Conservation (phyloP, 345 rosid species). For the Fremontodendron californicum region DNA sequence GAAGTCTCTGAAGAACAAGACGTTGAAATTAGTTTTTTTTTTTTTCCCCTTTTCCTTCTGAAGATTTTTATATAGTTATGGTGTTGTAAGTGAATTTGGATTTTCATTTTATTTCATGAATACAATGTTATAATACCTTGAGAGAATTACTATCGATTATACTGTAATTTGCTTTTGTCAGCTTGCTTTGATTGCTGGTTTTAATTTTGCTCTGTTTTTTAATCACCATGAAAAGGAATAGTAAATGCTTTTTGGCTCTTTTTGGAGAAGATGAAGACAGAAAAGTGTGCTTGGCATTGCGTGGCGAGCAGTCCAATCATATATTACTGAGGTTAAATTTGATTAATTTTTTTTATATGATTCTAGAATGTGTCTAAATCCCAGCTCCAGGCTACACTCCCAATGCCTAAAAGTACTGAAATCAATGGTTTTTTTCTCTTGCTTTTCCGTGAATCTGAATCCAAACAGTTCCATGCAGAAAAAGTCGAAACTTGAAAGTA, state of each 20-base stretch:
- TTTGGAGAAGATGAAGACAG: not conserved
- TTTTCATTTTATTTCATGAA: slow-evolving; percentile 1
- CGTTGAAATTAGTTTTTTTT: not conserved
- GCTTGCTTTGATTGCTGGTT: not conserved
- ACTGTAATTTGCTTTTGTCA: not conserved
- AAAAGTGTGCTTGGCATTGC: not conserved
- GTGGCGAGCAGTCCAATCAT: not conserved
- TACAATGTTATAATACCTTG: slow-evolving; percentile 1
- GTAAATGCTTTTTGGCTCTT: not conserved
- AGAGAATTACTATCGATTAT: not conserved
- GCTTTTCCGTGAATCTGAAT: slow-evolving; percentile 11
- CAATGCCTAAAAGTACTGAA: not conserved
- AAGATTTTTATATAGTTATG: not conserved
- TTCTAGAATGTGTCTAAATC: not conserved
- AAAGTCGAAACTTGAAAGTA: not conserved
- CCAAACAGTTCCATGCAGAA: not conserved
- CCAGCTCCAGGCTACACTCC: too few species aligned
- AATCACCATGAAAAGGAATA: not conserved
- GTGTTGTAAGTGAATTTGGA: slow-evolving; percentile 14
- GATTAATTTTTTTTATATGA: not conserved
- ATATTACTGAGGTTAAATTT: not conserved
- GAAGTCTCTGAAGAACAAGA: not conserved
- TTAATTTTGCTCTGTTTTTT: not conserved
- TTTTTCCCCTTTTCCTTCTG: not conserved
- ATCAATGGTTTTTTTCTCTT: not conserved